A percentile compares a stretch with the other conserved stretches of the same genome.
phyloP scores from a whole-genome alignment of 176 grass and related monocot species.

The Secale cereale region DNA sequence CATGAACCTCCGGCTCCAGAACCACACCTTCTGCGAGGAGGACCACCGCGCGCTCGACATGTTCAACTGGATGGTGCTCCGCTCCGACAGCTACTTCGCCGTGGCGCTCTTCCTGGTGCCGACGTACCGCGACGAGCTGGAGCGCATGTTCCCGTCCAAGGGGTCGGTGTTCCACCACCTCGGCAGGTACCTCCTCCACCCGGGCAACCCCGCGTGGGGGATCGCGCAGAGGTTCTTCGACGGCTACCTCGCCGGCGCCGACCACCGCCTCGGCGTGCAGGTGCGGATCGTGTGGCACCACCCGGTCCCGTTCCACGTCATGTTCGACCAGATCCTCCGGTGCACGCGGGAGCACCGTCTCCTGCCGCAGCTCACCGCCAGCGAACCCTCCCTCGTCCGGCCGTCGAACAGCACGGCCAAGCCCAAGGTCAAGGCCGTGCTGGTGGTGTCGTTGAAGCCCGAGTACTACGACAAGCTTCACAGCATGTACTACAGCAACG shows the following conservation, averaged over 20 bases:
- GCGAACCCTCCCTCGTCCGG: background rate
- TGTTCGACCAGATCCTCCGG: slow-evolving; percentile 45
- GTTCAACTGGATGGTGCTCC: slow-evolving; percentile 68
- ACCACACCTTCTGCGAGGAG: slow-evolving; percentile 67
- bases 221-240: slow-evolving; percentile 54
- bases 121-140: slow-evolving; percentile 49
- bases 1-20: slow-evolving; percentile 10
- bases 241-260: slow-evolving; percentile 59
- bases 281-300: slow-evolving; percentile 25
- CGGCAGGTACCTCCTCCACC: slow-evolving; percentile 70
- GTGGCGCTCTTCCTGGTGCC: slow-evolving; percentile 59
- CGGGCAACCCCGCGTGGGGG: slow-evolving; percentile 62
- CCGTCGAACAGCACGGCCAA: background rate
- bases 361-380: slow-evolving; percentile 32
- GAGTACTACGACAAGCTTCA: slow-evolving; percentile 68
- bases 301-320: slow-evolving; percentile 21
- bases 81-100: slow-evolving; percentile 77
- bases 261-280: slow-evolving; percentile 61
- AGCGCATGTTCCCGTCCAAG: slow-evolving; percentile 62
- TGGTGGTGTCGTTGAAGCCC: slow-evolving; percentile 47
- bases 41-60: slow-evolving; percentile 43
- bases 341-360: slow-evolving; percentile 48
- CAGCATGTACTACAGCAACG: slow-evolving; percentile 50
- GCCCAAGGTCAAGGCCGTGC: slow-evolving; percentile 39
- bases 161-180: slow-evolving; percentile 75